Evolutionary conservation across 345 rosid species (phyloP), one percentile per base, ranked within the genome.

Genomic region (Pistacia vera): DNA sequence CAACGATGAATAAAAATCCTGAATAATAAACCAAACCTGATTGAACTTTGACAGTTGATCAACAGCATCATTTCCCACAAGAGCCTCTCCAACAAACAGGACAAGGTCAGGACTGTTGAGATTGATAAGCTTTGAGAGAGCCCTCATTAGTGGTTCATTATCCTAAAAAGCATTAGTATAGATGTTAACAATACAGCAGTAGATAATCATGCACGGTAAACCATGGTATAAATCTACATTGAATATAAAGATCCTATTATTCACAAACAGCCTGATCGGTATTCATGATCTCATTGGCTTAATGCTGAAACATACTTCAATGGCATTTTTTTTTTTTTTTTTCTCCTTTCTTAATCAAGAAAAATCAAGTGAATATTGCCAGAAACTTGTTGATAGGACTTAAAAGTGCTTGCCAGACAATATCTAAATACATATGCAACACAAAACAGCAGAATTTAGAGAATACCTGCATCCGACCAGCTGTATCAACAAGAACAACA

Each of bases 401-500:
- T 2, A 73, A 10, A 12, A 73, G 58, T 20, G 35, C 30, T 36
- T 25, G 2, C 38, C 46, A 73, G 20, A 63, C 59, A 48, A 20
- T 33, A 11, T 33, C 61, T 10, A 54, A 14, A 73, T 28, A 12
- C 20, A 41, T 41, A 58, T 58, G 36, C 38, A 57, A 18, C 28
- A 49, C 36, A 56, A 54, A 56, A 70, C 54, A 62, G 36, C 25
- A 25, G 8, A 5, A 20, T 22, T 58, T 10, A 22, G 11, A 38
- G 28, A 64, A 35, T 79, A 91, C 95, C 93, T 94, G 98, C 97
- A 94, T 96, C 66, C 99, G 88, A 73, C 99, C 99, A 75, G 99
- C 99, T 18, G 99, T 97, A 82, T 97, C 99, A 71, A 94, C 99
- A 79, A 96, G 97, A 79, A 96, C 97, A 70, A 93, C 99, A 81